Conservation (phyloP, 1,139 yeast genomes). For the Zygoascus sp. region DNA sequence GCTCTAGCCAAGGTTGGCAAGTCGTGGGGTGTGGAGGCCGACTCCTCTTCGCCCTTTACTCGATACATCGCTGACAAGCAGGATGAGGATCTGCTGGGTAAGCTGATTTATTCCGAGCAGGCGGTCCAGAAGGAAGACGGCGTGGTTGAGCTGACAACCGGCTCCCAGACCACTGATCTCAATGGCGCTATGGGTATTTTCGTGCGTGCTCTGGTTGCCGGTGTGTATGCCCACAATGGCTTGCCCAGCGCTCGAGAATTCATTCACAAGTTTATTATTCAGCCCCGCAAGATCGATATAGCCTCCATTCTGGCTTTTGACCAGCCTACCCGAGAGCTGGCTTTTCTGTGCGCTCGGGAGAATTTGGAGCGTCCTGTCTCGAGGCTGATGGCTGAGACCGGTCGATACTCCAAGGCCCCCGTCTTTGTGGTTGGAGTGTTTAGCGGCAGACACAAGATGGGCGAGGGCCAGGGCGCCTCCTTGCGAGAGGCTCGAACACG, state of each 20-base stretch:
- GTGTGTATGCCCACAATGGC: conserved; percentile 46
- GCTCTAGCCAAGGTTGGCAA: conserved; percentile 61
- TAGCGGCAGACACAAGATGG: conserved; percentile 74
- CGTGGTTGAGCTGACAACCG: conserved; percentile 33
- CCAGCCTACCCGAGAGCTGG: conserved; percentile 82
- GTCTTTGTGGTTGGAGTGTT: conserved; percentile 90
- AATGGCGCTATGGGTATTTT: conserved; percentile 46
- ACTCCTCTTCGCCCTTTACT: conserved; percentile 54
- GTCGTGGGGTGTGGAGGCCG: conserved; percentile 85
- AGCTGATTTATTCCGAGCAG: conserved; percentile 31
- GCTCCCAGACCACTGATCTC: conserved; percentile 35
- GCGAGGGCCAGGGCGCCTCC: conserved; percentile 95
- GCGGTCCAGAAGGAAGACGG: conserved; percentile 39
- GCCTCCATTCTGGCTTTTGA: conserved; percentile 71
- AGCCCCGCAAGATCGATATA: conserved; percentile 69
- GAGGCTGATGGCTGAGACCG: conserved; percentile 87
- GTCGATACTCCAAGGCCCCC: conserved; percentile 79
- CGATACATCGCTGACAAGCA: conserved; percentile 68
- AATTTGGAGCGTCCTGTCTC: conserved; percentile 72
- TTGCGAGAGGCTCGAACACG: conserved; percentile 87
- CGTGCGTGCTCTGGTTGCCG: conserved; percentile 46
- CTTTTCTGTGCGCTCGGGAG: conserved; percentile 73
- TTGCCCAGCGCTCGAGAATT: conserved; percentile 58
- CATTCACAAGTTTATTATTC: conserved; percentile 63
- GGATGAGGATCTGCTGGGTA: conserved; percentile 41